These are phyloP conservation scores for Aspergillus ellipticus DNA, from an alignment of 495 filamentous ascomycete species.

Conservation along the genomic window DNA sequence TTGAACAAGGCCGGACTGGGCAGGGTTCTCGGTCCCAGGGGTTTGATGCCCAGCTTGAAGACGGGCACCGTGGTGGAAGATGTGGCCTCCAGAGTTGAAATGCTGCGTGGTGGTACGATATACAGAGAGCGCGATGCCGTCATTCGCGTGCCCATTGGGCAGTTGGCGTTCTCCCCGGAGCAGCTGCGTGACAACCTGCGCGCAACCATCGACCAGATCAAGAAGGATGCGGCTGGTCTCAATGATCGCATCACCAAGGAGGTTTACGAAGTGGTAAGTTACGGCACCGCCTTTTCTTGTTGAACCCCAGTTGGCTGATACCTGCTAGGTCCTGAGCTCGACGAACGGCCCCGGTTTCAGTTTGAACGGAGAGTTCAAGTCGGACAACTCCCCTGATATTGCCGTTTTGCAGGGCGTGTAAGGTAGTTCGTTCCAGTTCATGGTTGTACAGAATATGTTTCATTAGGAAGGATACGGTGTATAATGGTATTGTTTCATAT, in stretches of 20 bases:
- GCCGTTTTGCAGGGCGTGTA: constrained; percentile 38
- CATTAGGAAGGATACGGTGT: constrained; percentile 43
- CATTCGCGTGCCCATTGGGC: constrained; percentile 82
- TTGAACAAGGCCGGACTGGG: constrained; percentile 76
- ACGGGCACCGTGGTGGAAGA: constrained; percentile 81
- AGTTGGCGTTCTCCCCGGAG: constrained; percentile 84
- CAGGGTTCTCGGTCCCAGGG: constrained; percentile 78
- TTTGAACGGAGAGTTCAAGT: constrained; percentile 71
- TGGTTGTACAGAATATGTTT: constrained; percentile 45
- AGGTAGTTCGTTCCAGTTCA: constrained; percentile 36
- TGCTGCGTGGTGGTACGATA: constrained; percentile 76
- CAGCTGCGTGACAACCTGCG: constrained; percentile 82
- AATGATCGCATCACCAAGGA: constrained; percentile 74
- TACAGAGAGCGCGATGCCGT: constrained; percentile 85
- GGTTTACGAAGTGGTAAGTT: constrained; percentile 78
- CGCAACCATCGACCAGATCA: constrained; percentile 69
- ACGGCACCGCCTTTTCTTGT: not conserved
- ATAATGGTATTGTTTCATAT: constrained; percentile 51
- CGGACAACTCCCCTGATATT: constrained; percentile 53
- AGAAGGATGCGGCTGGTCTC: constrained; percentile 66
- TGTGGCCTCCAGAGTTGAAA: constrained; percentile 63
- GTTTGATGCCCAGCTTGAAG: constrained; percentile 89
- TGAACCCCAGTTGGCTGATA: constrained; percentile 10
- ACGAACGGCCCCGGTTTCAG: constrained; percentile 83
- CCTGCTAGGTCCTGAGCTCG: constrained; percentile 71